phyloP scores from a whole-genome alignment of 2,329 filamentous ascomycete genomes.

The Aschersonia sp. region DNA sequence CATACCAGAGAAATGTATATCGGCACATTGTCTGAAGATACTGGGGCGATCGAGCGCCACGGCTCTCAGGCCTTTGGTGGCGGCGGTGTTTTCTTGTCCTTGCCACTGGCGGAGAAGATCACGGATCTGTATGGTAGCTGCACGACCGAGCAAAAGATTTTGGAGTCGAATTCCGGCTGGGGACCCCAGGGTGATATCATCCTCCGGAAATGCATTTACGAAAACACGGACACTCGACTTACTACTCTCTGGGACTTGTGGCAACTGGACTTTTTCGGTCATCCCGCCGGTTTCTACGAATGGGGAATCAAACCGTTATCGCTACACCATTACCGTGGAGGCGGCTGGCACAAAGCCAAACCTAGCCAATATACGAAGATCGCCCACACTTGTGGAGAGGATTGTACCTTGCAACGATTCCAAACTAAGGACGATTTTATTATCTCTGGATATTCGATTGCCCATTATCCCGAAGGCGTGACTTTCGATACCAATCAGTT shows the following conservation, averaged over 20 bases:
- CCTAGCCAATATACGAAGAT: conserved; percentile 43
- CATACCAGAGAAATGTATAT: conserved; percentile 39
- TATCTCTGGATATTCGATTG: conserved; percentile 45
- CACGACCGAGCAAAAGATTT: conserved; percentile 33
- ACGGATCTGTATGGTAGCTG: conserved; percentile 29
- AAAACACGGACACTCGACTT: conserved; percentile 43
- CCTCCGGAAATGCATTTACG: conserved; percentile 49
- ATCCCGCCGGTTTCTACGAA: conserved; percentile 51
- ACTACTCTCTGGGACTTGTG: conserved; percentile 42
- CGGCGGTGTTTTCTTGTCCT: conserved; percentile 46
- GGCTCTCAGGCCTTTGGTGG: conserved; percentile 51
- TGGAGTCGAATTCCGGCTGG: conserved; percentile 42
- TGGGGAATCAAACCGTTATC: conserved; percentile 44
- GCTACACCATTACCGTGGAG: conserved; percentile 50
- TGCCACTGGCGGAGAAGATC: conserved; percentile 30
- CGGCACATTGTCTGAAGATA: conserved; percentile 46
- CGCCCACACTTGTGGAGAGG: conserved; percentile 43
- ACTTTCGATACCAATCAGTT: conserved; percentile 33
- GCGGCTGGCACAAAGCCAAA: conserved; percentile 38
- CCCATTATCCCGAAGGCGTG: conserved; percentile 37
- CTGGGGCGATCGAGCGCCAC: conserved; percentile 43
- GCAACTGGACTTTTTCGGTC: conserved; percentile 45
- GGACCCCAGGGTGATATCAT: conserved; percentile 46
- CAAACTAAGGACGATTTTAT: conserved; percentile 37
- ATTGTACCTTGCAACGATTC: conserved; percentile 45